These are phyloP conservation scores for Phytopythium litorale DNA, from an alignment of 352 stramenopile genomes.

Conservation along the genomic window DNA sequence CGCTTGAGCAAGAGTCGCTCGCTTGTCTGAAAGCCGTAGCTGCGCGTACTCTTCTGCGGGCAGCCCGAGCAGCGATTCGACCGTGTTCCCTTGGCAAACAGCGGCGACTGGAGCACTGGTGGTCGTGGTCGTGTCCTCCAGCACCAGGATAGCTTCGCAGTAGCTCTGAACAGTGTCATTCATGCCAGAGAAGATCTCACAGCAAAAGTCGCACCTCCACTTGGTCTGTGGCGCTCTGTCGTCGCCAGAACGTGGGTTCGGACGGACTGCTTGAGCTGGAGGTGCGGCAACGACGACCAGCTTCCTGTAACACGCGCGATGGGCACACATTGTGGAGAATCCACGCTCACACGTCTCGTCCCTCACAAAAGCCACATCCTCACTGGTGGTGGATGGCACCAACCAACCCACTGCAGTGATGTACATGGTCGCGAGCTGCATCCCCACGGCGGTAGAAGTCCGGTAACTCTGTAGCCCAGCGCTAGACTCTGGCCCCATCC, in stretches of 20 bases:
- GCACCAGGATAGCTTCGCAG: conserved; percentile 25
- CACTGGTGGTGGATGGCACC: conserved; percentile 20
- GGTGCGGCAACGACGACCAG: conserved; percentile 13
- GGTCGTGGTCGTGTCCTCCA: conserved; percentile 35
- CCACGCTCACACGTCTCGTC: conserved; percentile 43
- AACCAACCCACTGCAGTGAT: conserved; percentile 43
- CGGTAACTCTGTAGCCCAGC: background rate
- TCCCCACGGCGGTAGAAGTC: conserved; percentile 3
- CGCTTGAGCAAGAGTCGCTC: conserved; percentile 19
- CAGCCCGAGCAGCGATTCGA: conserved; percentile 37
- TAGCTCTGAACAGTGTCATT: conserved; percentile 45
- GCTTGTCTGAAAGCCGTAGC: conserved; percentile 37
- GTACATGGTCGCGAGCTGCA: conserved; percentile 22
- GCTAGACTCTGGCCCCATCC: background rate
- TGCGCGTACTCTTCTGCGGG: conserved; percentile 44
- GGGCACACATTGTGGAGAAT: conserved; percentile 41
- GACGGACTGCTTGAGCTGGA: background rate
- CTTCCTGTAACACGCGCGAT: conserved; percentile 22
- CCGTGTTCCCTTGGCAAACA: conserved; percentile 38
- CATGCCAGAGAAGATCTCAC: conserved; percentile 50
- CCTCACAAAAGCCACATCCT: conserved; percentile 14
- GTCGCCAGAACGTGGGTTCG: background rate
- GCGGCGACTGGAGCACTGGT: conserved; percentile 15
- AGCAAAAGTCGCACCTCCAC: conserved; percentile 52
- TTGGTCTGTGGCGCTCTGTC: conserved; percentile 10